These are phyloP conservation scores for Aspergillus transmontanensis DNA, from an alignment of 2,329 filamentous ascomycete species.

Conservation along the genomic window DNA sequence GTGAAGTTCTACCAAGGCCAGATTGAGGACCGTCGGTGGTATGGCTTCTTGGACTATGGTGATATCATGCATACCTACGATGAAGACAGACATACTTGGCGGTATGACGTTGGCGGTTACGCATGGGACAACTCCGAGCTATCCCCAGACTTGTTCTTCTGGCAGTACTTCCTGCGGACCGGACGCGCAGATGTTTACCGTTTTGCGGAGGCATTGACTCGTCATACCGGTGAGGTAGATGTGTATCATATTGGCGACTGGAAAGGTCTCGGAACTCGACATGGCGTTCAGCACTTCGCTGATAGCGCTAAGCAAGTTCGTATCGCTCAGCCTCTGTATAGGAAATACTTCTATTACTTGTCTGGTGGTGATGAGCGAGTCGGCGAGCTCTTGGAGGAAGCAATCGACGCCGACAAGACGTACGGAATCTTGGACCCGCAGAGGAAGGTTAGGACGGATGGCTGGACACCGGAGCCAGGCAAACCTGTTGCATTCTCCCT, in stretches of 20 bases:
- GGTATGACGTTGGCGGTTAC: conserved; percentile 65
- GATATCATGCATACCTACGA: conserved; percentile 68
- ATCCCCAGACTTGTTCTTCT: conserved; percentile 64
- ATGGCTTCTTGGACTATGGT: conserved; percentile 65
- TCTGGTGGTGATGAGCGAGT: conserved; percentile 59
- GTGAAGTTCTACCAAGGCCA: conserved; percentile 59
- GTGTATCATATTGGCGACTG: conserved; percentile 62
- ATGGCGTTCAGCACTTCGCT: conserved; percentile 64
- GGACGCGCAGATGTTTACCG: conserved; percentile 60
- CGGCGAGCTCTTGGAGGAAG: conserved; percentile 57
- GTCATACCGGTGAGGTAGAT: conserved; percentile 64
- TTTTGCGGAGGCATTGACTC: conserved; percentile 60
- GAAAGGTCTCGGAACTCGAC: conserved; percentile 63
- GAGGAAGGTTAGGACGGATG: conserved; percentile 60
- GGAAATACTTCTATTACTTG: conserved; percentile 60
- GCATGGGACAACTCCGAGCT: conserved; percentile 68
- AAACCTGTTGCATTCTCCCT: conserved; percentile 54
- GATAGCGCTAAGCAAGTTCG: conserved; percentile 66
- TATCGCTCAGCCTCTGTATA: conserved; percentile 61
- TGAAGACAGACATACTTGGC: conserved; percentile 60
- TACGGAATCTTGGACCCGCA: conserved; percentile 59
- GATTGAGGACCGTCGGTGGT: conserved; percentile 62
- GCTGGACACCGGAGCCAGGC: conserved; percentile 49
- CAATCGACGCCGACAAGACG: conserved; percentile 56
- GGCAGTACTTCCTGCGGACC: conserved; percentile 64